Conservation (phyloP, 1,284 basidiomycete genomes). For the Naganishia liquefaciens region DNA sequence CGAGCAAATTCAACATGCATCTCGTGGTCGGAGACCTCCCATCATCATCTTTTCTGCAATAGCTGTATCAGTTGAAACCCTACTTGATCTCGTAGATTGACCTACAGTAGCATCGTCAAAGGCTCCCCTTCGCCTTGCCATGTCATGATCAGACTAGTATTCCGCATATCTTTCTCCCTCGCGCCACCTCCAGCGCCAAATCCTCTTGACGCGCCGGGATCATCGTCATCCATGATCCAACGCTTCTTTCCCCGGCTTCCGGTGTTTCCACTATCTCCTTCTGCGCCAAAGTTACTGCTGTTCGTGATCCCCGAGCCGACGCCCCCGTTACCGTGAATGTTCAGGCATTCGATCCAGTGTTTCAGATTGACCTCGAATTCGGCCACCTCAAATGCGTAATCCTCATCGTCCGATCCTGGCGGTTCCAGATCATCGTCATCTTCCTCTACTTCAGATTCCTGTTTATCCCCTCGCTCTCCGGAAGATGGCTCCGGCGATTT, state of each 20-base stretch:
- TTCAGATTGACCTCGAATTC: constrained; percentile 80
- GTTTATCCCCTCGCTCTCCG: constrained; percentile 39
- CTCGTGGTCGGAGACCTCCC: constrained; percentile 77
- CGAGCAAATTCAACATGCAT: constrained; percentile 83
- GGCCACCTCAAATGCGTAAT: constrained; percentile 44
- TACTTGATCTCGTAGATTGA: constrained; percentile 29
- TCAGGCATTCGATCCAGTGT: constrained; percentile 81
- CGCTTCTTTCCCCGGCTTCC: constrained; percentile 27
- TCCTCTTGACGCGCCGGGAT: constrained; percentile 22
- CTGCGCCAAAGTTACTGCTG: constrained; percentile 34
- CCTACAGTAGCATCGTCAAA: constrained; percentile 76
- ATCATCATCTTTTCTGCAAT: constrained; percentile 71
- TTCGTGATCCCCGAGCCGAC: constrained; percentile 29
- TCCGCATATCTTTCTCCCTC: constrained; percentile 24
- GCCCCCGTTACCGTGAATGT: constrained; percentile 82
- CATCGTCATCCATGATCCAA: constrained; percentile 29
- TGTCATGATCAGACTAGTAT: constrained; percentile 78
- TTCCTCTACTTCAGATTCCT: constrained; percentile 33
- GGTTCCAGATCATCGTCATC: constrained; percentile 37
- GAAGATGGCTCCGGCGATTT: neutral
- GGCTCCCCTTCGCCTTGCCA: constrained; percentile 79
- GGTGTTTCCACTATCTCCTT: constrained; percentile 6
- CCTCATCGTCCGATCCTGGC: constrained; percentile 30
- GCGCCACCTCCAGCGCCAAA: constrained; percentile 1
- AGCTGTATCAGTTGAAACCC: neutral